Conservation (phyloP, 495 filamentous ascomycete species). For the Amniculicola lignicola region DNA sequence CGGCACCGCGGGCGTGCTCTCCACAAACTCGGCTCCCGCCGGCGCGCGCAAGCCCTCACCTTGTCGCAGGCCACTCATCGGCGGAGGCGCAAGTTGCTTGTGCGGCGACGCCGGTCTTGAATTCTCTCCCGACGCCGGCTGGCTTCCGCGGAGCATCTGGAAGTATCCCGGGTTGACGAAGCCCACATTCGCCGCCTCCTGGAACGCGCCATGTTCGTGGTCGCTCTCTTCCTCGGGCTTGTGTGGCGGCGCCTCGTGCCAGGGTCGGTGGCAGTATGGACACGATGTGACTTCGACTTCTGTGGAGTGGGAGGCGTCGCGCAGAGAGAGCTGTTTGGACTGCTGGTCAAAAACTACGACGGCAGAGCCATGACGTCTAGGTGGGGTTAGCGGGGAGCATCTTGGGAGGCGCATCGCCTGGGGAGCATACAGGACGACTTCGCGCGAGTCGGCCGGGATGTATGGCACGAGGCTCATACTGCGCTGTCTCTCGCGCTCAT, state of each 20-base stretch:
- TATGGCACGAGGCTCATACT: slow-evolving; percentile 44
- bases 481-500: slow-evolving; percentile 26
- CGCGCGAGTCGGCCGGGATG: slow-evolving; percentile 36
- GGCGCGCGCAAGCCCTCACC: slow-evolving; percentile 31
- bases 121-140: slow-evolving; percentile 50
- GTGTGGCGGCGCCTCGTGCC: slow-evolving; percentile 50
- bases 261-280: slow-evolving; percentile 82
- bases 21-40: slow-evolving; percentile 51
- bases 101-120: slow-evolving; percentile 52
- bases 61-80: slow-evolving; percentile 29
- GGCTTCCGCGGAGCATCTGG: slow-evolving; percentile 74
- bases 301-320: slow-evolving; percentile 53
- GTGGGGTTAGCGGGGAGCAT: neutral
- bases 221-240: slow-evolving; percentile 42
- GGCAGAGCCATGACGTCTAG: slow-evolving; percentile 86
- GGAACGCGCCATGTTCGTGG: slow-evolving; percentile 13
- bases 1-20: slow-evolving; percentile 47
- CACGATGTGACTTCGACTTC: slow-evolving; percentile 63
- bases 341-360: slow-evolving; percentile 86
- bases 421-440: slow-evolving; percentile 40
- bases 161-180: slow-evolving; percentile 93
- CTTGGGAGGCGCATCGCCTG: neutral
- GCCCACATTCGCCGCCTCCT: slow-evolving; percentile 42
- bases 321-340: slow-evolving; percentile 79
- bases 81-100: slow-evolving; percentile 52